Percentiles rank a stretch among this genome's conserved stretches.
These are phyloP conservation scores for Diaporthe batatas DNA, from an alignment of 2,329 filamentous ascomycete species.

Conservation along the genomic window DNA sequence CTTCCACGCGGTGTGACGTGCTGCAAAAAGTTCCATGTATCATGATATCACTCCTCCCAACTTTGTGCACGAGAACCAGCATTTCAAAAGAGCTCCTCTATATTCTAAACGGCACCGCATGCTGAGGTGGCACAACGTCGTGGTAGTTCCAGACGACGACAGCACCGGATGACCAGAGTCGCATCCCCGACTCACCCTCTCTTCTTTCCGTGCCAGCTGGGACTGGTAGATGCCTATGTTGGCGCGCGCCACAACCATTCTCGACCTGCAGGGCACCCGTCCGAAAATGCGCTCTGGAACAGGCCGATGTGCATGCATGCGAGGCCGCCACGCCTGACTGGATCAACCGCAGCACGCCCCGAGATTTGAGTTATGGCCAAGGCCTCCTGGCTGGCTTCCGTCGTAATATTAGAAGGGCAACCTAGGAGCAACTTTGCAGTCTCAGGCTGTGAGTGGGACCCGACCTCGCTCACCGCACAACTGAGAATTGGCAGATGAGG, in stretches of 20 bases:
- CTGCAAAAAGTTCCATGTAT: constrained; percentile 31
- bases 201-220: neutral
- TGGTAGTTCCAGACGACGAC: constrained; percentile 17
- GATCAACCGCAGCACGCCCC: constrained; percentile 20
- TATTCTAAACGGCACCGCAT: constrained; percentile 23
- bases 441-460: constrained; percentile 8
- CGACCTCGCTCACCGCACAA: constrained; percentile 24
- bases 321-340: constrained; percentile 6
- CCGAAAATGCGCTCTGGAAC: constrained; percentile 13
- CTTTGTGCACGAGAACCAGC: constrained; percentile 1
- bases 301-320: constrained; percentile 15
- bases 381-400: constrained; percentile 1
- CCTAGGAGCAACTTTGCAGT: constrained; percentile 13
- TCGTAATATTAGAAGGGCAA: neutral
- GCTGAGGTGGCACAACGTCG: constrained; percentile 32
- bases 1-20: constrained; percentile 23
- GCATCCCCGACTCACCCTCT: constrained; percentile 37
- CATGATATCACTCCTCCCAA: constrained; percentile 39
- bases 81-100: neutral
- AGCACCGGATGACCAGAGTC: constrained; percentile 28
- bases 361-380: constrained; percentile 9
- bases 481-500: neutral
- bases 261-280: neutral
- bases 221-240: constrained; percentile 12
- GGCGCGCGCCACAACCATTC: constrained; percentile 34